phyloP scores from a whole-genome alignment of 129 eudicot species.

The Scalesia atractyloides region DNA sequence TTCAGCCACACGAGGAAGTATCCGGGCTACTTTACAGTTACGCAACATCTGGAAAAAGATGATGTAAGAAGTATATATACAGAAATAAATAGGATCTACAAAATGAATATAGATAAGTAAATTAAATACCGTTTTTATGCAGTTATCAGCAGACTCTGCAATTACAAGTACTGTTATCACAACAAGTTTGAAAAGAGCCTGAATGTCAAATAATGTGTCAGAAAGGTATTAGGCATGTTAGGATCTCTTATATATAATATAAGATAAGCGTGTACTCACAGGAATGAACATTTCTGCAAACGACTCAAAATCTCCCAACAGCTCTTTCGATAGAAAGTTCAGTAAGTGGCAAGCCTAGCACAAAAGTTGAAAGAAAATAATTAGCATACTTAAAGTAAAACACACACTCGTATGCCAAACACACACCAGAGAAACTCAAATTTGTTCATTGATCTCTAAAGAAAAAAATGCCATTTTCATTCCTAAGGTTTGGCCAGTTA shows the following conservation, averaged over 20 bases:
- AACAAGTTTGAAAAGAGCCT: slow-evolving; percentile 99
- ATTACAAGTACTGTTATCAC: slow-evolving; percentile 98
- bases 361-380: slow-evolving; percentile 12
- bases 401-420: neutral
- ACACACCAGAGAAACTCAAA: neutral
- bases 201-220: slow-evolving; percentile 45
- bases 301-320: slow-evolving; percentile 90
- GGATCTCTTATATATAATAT: slow-evolving; percentile 5
- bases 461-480: no score
- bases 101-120: neutral
- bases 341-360: slow-evolving; percentile 89
- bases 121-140: slow-evolving; percentile 89
- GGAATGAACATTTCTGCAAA: slow-evolving; percentile 94
- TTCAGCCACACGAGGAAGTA: slow-evolving; percentile 90
- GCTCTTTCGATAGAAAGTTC: slow-evolving; percentile 89
- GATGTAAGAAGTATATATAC: slow-evolving; percentile 3
- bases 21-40: slow-evolving; percentile 90
- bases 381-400: slow-evolving; percentile 7
- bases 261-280: slow-evolving; percentile 43
- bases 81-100: neutral
- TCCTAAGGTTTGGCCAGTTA: no score
- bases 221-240: slow-evolving; percentile 23
- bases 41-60: slow-evolving; percentile 75
- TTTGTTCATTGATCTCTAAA: slow-evolving; percentile 5
- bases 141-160: slow-evolving; percentile 96